These are phyloP conservation scores for Colletotrichum magnum DNA, from an alignment of 2,329 filamentous ascomycete genomes.

Conservation along the genomic window DNA sequence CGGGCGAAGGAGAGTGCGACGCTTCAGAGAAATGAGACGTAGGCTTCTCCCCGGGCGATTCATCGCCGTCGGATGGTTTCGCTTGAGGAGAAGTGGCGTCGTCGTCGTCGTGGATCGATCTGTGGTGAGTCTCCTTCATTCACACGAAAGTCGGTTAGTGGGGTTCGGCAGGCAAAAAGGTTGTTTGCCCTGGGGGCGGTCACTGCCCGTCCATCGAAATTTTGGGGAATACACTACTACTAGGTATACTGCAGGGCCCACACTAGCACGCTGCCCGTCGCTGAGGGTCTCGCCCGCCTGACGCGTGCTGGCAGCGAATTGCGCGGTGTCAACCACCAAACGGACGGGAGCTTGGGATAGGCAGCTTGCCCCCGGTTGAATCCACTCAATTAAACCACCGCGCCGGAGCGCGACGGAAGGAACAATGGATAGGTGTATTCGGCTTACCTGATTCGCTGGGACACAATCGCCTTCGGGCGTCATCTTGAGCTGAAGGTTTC, in stretches of 20 bases:
- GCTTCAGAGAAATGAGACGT: background rate
- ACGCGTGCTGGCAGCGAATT: slow-evolving; percentile 27
- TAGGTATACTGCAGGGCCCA: background rate
- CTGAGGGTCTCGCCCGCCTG: slow-evolving; percentile 15
- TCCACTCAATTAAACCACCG: slow-evolving; percentile 36
- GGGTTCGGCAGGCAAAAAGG: slow-evolving; percentile 27
- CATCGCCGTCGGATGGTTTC: slow-evolving; percentile 26
- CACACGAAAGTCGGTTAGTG: slow-evolving; percentile 39
- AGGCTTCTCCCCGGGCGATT: slow-evolving; percentile 26
- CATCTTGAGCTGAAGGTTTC: too few species aligned
- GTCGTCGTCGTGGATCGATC: slow-evolving; percentile 15
- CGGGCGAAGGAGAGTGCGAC: slow-evolving; percentile 6
- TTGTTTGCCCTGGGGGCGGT: slow-evolving; percentile 17
- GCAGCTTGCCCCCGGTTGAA: background rate
- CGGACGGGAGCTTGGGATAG: slow-evolving; percentile 3
- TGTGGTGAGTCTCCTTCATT: slow-evolving; percentile 28
- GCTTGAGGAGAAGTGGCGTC: slow-evolving; percentile 1
- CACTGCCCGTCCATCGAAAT: slow-evolving; percentile 11
- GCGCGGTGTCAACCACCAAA: background rate
- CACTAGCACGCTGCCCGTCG: background rate
- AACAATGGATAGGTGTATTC: too few species aligned
- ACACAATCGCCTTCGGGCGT: too few species aligned
- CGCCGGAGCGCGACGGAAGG: slow-evolving; percentile 17
- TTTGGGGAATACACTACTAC: slow-evolving; percentile 2
- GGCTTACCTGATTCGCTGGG: background rate